A percentile compares a stretch with the other conserved stretches of the same genome.
These are phyloP conservation scores for Cynara cardunculus DNA, from an alignment of 129 eudicot genomes.

Conservation along the genomic window DNA sequence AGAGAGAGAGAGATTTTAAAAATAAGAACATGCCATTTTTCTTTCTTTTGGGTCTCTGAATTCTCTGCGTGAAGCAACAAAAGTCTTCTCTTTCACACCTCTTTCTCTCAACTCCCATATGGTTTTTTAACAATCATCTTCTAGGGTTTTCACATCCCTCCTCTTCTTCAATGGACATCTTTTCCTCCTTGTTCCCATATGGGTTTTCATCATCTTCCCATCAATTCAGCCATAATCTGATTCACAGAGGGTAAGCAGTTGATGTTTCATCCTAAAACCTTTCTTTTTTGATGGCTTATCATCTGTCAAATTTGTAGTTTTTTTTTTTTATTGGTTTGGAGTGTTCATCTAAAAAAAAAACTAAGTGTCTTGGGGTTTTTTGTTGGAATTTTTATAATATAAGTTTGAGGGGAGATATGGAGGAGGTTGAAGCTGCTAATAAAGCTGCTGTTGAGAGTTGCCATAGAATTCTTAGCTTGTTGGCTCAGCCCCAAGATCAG, in stretches of 20 bases:
- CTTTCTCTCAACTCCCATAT: slow-evolving; percentile 39
- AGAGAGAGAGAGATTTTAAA: neutral
- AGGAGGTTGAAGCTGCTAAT: slow-evolving; percentile 85
- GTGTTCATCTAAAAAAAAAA: slow-evolving; percentile 3
- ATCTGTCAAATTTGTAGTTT: slow-evolving; percentile 1
- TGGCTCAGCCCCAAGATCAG: slow-evolving; percentile 71
- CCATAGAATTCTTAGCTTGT: slow-evolving; percentile 66
- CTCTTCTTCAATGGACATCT: slow-evolving; percentile 12
- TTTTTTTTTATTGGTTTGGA: slow-evolving; percentile 3
- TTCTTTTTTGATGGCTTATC: neutral
- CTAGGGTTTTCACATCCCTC: slow-evolving; percentile 48
- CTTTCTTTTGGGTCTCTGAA: slow-evolving; percentile 46
- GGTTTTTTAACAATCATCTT: slow-evolving; percentile 49
- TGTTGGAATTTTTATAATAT: neutral
- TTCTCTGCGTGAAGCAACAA: slow-evolving; percentile 35
- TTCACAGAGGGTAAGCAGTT: neutral
- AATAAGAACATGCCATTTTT: slow-evolving; percentile 22
- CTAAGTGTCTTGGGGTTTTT: slow-evolving; percentile 1
- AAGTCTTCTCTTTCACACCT: slow-evolving; percentile 90
- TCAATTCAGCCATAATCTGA: slow-evolving; percentile 1
- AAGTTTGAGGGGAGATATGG: slow-evolving; percentile 40
- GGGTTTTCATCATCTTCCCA: slow-evolving; percentile 12
- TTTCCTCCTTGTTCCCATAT: slow-evolving; percentile 26
- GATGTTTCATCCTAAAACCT: neutral
- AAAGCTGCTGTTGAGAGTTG: slow-evolving; percentile 87